Conservation (phyloP, 257 asterid genomes). For the Primulina tabacum region DNA sequence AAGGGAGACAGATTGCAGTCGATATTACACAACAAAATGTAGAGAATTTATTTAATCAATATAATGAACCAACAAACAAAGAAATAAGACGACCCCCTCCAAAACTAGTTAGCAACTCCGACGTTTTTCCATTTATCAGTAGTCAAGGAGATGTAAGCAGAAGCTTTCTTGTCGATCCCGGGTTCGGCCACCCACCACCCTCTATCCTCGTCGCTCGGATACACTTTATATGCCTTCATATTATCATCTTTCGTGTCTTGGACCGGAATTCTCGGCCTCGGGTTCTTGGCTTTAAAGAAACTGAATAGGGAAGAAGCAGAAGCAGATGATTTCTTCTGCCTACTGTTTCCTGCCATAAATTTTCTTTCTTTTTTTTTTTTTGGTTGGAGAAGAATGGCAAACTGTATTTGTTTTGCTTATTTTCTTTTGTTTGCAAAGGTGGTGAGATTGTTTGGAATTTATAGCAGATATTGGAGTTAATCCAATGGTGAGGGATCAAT, state of each 20-base stretch:
- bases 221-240: constrained; percentile 42
- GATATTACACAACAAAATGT: no score
- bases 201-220: constrained; percentile 52
- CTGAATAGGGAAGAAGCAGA: constrained; percentile 35
- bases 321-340: constrained; percentile 28
- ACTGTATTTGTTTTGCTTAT: neutral
- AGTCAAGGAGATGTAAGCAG: constrained; percentile 29
- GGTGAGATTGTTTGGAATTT: constrained; percentile 16
- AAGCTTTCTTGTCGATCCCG: constrained; percentile 39
- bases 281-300: constrained; percentile 31
- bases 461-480: constrained; percentile 19
- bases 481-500: constrained; percentile 26
- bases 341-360: constrained; percentile 31
- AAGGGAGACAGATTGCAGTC: no score
- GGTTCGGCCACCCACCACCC: constrained; percentile 56
- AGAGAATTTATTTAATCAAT: neutral
- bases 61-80: neutral
- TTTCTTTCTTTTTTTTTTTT: neutral
- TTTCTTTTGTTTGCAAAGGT: neutral
- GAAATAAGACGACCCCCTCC: neutral
- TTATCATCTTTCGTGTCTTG: constrained; percentile 23
- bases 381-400: neutral
- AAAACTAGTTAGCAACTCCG: constrained; percentile 2
- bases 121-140: constrained; percentile 29
- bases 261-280: constrained; percentile 8